Base-by-base conservation (phyloP, 2,329 filamentous ascomycete genomes). In the Fusarium sp. region DNA sequence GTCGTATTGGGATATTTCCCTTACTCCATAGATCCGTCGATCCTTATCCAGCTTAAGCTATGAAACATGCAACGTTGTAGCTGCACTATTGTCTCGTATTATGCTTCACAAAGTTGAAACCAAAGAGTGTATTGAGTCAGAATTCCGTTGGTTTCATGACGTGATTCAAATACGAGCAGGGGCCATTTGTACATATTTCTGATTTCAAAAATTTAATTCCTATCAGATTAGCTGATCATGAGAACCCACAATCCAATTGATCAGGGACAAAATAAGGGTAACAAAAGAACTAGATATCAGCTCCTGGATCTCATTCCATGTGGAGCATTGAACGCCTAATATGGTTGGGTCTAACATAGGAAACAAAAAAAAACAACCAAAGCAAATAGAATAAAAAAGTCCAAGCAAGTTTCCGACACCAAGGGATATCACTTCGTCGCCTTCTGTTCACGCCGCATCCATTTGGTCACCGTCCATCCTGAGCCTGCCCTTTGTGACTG, bases 401-500 rank as follows among this genome's bases (percentile, higher is more conserved):
- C 49, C 73, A 69, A 76, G 60, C 35, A 75, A 76, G 70, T 60
- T 61, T 67, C 67, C 62, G 66, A 76, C 69, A 71, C 63, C 67
- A 64, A 69, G 71, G 76, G 74, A 77, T 75, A 77, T 76, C 75
- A 73, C 75, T 62, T 70, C 67, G 64, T 75, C 66, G 69, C 70
- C 73, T 65, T 77, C 73, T 77, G 73, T 71, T 69, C 73, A 71
- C 70, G 68, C 75, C 68, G 56, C 70, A 69, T 67, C 69, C 71
- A 32, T 68, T 59, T 75, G 67, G 69, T 61, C 65, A 76, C 75
- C 72, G 73, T 73, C 67, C 60, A 52, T 75, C 48, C 70, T 50
- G 75, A 77, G 75, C 75, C 75, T 68, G 75, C 75, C 75, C 70
- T 76, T 62, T 74, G 65, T 75, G 73, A 77, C 71, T 66, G 73